phyloP scores from a whole-genome alignment of 192 early-diverging fungal species.

The Haplosporangium gracile region DNA sequence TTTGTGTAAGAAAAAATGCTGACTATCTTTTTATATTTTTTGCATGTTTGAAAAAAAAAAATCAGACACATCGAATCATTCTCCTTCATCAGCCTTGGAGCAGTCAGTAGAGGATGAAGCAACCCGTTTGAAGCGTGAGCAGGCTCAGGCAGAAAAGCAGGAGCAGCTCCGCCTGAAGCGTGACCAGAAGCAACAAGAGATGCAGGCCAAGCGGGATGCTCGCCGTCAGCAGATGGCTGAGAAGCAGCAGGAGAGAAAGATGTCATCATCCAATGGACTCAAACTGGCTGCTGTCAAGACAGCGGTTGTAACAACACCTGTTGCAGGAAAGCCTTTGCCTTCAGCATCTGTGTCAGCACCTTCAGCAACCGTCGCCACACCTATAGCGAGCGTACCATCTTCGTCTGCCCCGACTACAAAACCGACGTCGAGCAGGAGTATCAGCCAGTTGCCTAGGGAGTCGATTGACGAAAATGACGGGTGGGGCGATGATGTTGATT shows the following conservation, averaged over 20 bases:
- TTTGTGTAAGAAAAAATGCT: background rate
- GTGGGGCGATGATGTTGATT: conserved; percentile 37
- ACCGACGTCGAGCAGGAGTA: conserved; percentile 11
- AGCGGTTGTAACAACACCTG: background rate
- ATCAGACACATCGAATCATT: conserved; percentile 18
- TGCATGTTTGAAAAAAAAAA: background rate
- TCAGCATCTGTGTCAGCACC: background rate
- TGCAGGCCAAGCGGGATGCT: conserved; percentile 52
- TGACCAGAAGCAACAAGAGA: conserved; percentile 56
- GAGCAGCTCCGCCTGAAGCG: conserved; percentile 47
- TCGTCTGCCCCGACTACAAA: background rate
- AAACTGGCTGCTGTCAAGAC: conserved; percentile 12
- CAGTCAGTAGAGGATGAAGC: conserved; percentile 32
- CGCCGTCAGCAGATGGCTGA: conserved; percentile 48
- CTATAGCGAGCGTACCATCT: background rate
- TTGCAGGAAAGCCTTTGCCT: background rate
- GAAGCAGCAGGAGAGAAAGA: conserved; percentile 35
- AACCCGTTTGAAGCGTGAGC: conserved; percentile 24
- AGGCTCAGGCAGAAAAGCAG: conserved; percentile 39
- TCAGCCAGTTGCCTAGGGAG: conserved; percentile 10
- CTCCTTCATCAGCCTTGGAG: conserved; percentile 6
- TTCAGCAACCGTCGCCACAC: background rate
- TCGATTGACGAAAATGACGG: conserved; percentile 36
- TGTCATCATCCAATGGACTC: conserved; percentile 7
- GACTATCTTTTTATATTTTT: background rate